These are phyloP conservation scores for Xylaria scruposa DNA, from an alignment of 495 filamentous ascomycete species.

Conservation along the genomic window DNA sequence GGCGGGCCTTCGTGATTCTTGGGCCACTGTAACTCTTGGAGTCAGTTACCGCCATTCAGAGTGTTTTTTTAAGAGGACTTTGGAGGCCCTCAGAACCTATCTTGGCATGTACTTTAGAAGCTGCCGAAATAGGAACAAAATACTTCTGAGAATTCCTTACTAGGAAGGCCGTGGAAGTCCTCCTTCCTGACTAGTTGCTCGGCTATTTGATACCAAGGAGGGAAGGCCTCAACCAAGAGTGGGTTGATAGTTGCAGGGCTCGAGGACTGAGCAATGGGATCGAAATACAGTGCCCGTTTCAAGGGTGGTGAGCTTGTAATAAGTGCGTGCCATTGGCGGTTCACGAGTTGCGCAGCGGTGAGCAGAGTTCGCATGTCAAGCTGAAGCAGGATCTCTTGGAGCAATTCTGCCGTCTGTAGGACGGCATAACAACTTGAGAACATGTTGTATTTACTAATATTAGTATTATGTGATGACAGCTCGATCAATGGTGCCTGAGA, in stretches of 20 bases:
- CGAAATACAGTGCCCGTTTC: conserved; percentile 30
- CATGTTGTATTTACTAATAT: background rate
- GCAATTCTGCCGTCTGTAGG: conserved; percentile 22
- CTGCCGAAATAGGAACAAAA: no score
- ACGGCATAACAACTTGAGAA: conserved; percentile 1
- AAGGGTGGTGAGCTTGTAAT: conserved; percentile 27
- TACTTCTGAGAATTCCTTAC: no score
- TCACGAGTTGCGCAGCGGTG: conserved; percentile 28
- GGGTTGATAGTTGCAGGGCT: background rate
- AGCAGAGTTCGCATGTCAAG: conserved; percentile 33
- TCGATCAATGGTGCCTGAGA: background rate
- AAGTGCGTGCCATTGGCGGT: conserved; percentile 19
- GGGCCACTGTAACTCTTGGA: background rate
- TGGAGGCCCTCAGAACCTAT: no score
- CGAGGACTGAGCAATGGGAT: background rate
- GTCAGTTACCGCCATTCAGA: no score
- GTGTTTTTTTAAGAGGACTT: no score
- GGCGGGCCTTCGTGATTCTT: conserved; percentile 3
- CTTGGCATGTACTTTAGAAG: no score
- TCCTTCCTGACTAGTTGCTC: background rate
- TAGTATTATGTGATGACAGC: background rate
- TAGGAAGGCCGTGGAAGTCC: background rate
- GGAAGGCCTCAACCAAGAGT: background rate
- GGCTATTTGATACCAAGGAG: background rate
- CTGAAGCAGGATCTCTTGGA: conserved; percentile 32